Evolutionary conservation across 2,329 filamentous ascomycete genomes (phyloP), one percentile per base, ranked within the genome.

Genomic region (Xylariales sp.): DNA sequence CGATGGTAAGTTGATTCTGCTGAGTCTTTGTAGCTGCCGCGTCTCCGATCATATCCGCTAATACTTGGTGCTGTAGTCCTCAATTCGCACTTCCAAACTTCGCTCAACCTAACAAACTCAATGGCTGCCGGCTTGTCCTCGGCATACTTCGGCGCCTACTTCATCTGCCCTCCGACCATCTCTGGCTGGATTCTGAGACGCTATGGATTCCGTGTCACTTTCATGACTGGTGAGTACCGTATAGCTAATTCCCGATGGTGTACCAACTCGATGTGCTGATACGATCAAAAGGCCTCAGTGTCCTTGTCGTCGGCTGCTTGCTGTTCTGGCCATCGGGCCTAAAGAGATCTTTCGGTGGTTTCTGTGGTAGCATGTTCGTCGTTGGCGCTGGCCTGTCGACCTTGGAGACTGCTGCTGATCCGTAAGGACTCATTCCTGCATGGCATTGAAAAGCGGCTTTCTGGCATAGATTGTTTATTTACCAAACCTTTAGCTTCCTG

Each of bases 391-490:
- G 60, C 12, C 49, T 62, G 18, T 69, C 69, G 1, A 72, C 72
- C 4, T 65, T 81, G 5, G 77, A 81, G 56, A 79, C 76, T 0
- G 73, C 74, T 3, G 76, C 76, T 3, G 76, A 79, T 46, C 74
- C 74, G 4, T 70, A 52, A 49, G 41, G 41, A 15, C 16, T 15
- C 2, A 29, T 19, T 20, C 6, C n/a, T n/a, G 24, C 14, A 37
- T 15, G 29, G 7, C 29, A 13, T 17, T 15, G 24, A 27, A 11
- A 6, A 13, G 25, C 32, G 31, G 4, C 29, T 20, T 17, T 12
- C 14, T 29, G 18, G 6, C 27, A 23, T 14, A 11, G 15, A n/a
- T n/a, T n/a, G n/a, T n/a, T n/a, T n/a, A n/a, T n/a, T n/a, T n/a
- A n/a, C n/a, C n/a, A n/a, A n/a, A n/a, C n/a, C n/a, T 38, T 4